Base-by-base conservation (phyloP, 257 asterid species). In the Ilex aquifolium region DNA sequence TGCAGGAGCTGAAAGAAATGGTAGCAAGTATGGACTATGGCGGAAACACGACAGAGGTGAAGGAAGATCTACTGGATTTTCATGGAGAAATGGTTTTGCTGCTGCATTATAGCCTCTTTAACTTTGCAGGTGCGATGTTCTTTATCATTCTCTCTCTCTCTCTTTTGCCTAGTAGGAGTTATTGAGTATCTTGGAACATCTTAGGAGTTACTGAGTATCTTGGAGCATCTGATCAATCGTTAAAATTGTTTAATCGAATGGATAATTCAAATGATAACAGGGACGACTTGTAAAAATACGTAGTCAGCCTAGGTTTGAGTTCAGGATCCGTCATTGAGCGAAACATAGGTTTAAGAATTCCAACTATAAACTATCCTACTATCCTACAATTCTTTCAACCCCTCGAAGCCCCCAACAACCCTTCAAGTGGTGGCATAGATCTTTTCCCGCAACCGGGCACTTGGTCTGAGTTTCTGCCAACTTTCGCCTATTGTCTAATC, bases 21-120 rank as follows among this genome's bases (percentile, higher is more conserved):
- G 56, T 50, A n/a, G 56, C 15, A 50, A n/a, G 13, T 5, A 13
- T 50, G 21, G 56, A 50, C 56, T 9, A n/a, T 6, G 16, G 21
- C 2, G 56, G 21, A 50, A 14, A 50, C 13, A 11, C 56, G 16
- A 50, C 16, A 14, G 14, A 50, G 13, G 15, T 50, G 56, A 50
- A 50, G 13, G 13, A 11, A 14, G 56, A 50, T 50, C 8, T 50
- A 50, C 13, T 50, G 56, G 56, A 50, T 50, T 50, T 50, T 50
- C 56, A 50, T 50, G 56, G 56, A 14, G 56, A 50, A 50, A 50
- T 50, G 56, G 56, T 50, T 50, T 50, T 50, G 56, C 56, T 50
- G 56, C 15, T 50, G 1, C 56, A 50, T 50, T 50, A 50, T 14
- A 50, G 56, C 16, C 14, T 50, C 16, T 14, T 50, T 13, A 50